phyloP scores from a whole-genome alignment of 345 rosid species.

The Populus alba region DNA sequence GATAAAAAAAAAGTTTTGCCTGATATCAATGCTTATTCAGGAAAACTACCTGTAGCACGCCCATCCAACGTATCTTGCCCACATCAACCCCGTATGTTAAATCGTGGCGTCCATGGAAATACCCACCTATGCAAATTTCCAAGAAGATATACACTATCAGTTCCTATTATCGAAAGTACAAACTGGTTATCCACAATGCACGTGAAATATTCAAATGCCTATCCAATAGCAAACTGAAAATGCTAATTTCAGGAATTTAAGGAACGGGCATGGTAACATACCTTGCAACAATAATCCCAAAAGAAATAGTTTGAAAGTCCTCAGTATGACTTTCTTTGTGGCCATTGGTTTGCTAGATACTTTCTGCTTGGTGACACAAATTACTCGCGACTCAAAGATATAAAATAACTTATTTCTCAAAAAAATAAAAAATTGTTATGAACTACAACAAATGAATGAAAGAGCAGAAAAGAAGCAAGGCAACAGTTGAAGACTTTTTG shows the following conservation, averaged over 20 bases:
- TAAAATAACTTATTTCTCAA: not conserved
- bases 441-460: not conserved
- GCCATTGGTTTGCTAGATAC: constrained; percentile 39
- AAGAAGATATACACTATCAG: not conserved
- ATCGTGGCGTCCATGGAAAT: constrained; percentile 51
- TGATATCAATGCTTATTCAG: not conserved
- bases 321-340: constrained; percentile 41
- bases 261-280: constrained; percentile 11
- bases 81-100: constrained; percentile 58
- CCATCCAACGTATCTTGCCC: constrained; percentile 52
- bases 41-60: constrained; percentile 50
- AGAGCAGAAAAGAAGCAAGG: too few species aligned
- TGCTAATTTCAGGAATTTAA: not conserved
- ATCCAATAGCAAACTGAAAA: not conserved
- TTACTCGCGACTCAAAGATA: not conserved
- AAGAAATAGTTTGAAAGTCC: constrained; percentile 47
- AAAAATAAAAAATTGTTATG: not conserved
- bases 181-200: not conserved
- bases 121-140: constrained; percentile 41
- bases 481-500: not conserved
- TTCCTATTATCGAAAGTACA: not conserved
- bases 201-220: not conserved
- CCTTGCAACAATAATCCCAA: constrained; percentile 60
- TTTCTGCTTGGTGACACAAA: constrained; percentile 35
- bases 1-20: not conserved